phyloP scores from a whole-genome alignment of 2,329 filamentous ascomycete species.

The Epichloe bromicola region DNA sequence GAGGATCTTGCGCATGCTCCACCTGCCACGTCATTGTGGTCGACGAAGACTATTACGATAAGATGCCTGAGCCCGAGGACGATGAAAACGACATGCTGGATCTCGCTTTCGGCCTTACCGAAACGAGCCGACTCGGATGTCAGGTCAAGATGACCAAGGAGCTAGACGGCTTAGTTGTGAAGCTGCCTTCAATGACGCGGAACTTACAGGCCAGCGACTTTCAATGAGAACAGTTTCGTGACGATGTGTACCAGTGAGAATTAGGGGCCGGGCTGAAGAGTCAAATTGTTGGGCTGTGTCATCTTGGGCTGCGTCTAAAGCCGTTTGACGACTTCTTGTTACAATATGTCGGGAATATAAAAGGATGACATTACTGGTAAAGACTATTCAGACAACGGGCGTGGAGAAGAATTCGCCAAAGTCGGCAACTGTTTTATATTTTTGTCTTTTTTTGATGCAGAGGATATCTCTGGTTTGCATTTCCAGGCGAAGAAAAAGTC shows the following conservation, averaged over 20 bases:
- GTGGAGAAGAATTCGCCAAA: not conserved
- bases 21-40: slow-evolving; percentile 84
- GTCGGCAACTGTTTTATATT: not conserved
- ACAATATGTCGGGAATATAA: slow-evolving; percentile 2
- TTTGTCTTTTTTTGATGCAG: not conserved
- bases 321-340: slow-evolving; percentile 4
- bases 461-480: slow-evolving; percentile 8
- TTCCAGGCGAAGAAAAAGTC: slow-evolving; percentile 3
- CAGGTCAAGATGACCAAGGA: slow-evolving; percentile 88
- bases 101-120: slow-evolving; percentile 77
- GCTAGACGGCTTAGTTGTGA: slow-evolving; percentile 73
- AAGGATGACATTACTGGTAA: not conserved
- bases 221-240: slow-evolving; percentile 15
- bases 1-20: slow-evolving; percentile 84
- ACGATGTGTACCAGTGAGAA: not conserved
- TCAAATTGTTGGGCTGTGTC: not conserved
- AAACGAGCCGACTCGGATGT: slow-evolving; percentile 73
- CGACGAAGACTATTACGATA: slow-evolving; percentile 60
- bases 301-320: not conserved
- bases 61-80: slow-evolving; percentile 64
- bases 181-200: slow-evolving; percentile 82
- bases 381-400: not conserved
- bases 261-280: not conserved
- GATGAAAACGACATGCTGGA: slow-evolving; percentile 88
- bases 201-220: slow-evolving; percentile 97